Evolutionary conservation across 345 rosid genomes (phyloP), one percentile per base, ranked within the genome.

Genomic region (Clausena lansium): DNA sequence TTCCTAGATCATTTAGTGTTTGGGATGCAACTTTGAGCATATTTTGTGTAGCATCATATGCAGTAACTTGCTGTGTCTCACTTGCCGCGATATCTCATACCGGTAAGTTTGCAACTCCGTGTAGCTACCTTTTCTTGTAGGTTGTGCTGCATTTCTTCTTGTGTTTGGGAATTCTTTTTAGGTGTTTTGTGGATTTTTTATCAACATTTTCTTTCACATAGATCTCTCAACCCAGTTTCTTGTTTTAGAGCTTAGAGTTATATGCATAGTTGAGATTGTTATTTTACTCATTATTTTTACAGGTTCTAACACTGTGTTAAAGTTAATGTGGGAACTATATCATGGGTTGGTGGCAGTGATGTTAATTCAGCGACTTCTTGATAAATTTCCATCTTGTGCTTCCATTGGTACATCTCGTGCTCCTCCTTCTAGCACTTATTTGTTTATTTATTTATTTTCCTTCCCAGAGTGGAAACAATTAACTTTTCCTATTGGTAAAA

Each of bases 291-390:
- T 70, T 76, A 54, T 36, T 81, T 81, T 67, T 58, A 72, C 89
- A 93, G 99, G 95, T 47, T 76, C 89, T 71, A 91, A 85, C 62
- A 87, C 85, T 47, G 82, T 80, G 9, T 66, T 89, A 30, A 89
- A 88, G 75, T 78, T 89, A 63, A 20, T 85, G 78, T 96, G 98
- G 98, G 87, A 91, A 79, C 80, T 89, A 27, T 81, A 85, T 73
- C 99, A 96, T 79, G 99, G 98, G 69, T 70, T 91, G 76, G 91
- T 91, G 17, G 90, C 93, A 27, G 91, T 91, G 76, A 83, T 80
- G 61, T 79, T 94, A 47, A 85, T 91, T 85, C 93, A 80, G 80
- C 95, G 90, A 85, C 84, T 92, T 72, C 90, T 96, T 73, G 55
- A 79, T 71, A 85, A 91, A 6, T 96, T 96, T 74, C 94, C 97